A percentile compares a stretch with the other conserved stretches of the same genome.
phyloP scores from a whole-genome alignment of 148 eudicot genomes.

The Rhododendron griersonianum region DNA sequence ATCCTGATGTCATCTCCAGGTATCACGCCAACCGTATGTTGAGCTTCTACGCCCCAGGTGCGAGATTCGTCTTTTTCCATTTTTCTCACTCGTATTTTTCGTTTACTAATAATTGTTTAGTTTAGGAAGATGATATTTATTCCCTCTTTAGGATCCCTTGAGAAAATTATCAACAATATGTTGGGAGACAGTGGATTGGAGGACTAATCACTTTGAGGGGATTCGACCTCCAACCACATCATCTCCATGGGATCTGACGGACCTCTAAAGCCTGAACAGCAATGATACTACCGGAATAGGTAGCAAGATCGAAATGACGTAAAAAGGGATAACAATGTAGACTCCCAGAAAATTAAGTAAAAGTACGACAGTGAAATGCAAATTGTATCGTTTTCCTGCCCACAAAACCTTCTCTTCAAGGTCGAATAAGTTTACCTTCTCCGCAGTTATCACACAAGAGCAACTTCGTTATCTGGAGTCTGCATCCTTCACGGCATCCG shows the following conservation, averaged over 20 bases:
- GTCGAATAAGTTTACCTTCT: neutral
- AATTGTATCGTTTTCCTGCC: neutral
- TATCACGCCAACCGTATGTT: constrained; percentile 94
- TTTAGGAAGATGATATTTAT: neutral
- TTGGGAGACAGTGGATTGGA: neutral
- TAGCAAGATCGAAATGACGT: neutral
- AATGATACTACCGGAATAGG: neutral
- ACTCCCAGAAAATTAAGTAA: neutral
- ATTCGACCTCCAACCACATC: neutral
- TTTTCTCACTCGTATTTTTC: neutral
- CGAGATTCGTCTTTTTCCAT: neutral
- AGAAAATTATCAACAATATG: neutral
- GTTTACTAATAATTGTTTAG: neutral
- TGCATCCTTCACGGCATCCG: neutral
- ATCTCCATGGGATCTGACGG: neutral
- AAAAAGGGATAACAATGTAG: neutral
- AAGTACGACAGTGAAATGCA: neutral
- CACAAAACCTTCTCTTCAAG: neutral
- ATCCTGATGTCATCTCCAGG: constrained; percentile 30
- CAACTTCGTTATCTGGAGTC: neutral
- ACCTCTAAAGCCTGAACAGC: neutral
- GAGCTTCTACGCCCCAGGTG: constrained; percentile 97
- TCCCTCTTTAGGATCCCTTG: neutral
- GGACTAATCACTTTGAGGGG: neutral
- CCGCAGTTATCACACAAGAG: neutral